Conservation (phyloP, 306 rosid genomes). For the Begonia peltatifolia region DNA sequence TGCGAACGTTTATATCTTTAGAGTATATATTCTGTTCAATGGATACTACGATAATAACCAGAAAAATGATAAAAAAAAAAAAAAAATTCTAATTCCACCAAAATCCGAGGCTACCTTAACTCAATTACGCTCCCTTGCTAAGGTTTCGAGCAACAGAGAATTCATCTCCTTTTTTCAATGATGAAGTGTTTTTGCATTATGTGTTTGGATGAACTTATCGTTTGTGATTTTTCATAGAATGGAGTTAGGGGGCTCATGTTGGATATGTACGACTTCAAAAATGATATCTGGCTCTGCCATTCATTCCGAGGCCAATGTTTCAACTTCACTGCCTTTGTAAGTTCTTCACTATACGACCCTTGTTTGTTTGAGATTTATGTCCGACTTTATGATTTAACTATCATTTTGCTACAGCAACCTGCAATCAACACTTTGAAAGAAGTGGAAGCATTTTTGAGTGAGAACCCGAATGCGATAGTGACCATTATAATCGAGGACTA, state of each 20-base stretch:
- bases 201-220: neutral
- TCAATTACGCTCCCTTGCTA: too few relatives aligned
- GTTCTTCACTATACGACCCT: conserved; percentile 10
- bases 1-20: too few relatives aligned
- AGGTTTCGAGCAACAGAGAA: too few relatives aligned
- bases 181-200: too few relatives aligned
- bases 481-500: conserved; percentile 85
- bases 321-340: conserved; percentile 96
- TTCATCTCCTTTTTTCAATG: too few relatives aligned
- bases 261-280: conserved; percentile 86
- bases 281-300: conserved; percentile 97
- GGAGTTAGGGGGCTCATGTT: conserved; percentile 96
- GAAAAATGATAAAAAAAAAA: too few relatives aligned
- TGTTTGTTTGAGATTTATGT: conserved; percentile 6
- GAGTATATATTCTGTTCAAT: too few relatives aligned
- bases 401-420: conserved; percentile 69
- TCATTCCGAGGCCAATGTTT: conserved; percentile 82
- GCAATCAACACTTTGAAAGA: conserved; percentile 78
- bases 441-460: conserved; percentile 70
- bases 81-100: too few relatives aligned
- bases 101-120: too few relatives aligned
- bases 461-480: conserved; percentile 70
- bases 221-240: conserved; percentile 39
- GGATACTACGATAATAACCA: too few relatives aligned
- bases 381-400: conserved; percentile 10